phyloP scores from a whole-genome alignment of 257 asterid species.

The Haberlea rhodopensis region DNA sequence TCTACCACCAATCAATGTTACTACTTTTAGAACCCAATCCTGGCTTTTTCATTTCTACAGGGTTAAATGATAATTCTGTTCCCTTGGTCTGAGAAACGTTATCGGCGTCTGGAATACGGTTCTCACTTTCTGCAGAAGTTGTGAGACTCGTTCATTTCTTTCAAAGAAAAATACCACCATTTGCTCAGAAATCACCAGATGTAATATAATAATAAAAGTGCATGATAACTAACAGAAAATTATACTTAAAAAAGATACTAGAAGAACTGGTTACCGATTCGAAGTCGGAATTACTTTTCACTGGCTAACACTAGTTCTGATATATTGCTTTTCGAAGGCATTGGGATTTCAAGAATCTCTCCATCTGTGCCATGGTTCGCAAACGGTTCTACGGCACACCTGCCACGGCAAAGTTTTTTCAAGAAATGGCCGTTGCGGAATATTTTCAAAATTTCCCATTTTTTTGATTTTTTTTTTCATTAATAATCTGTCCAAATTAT shows the following conservation, averaged over 20 bases:
- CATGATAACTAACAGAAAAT: background rate
- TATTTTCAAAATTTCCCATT: no score
- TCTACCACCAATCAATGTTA: slow-evolving; percentile 98
- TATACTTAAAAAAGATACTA: slow-evolving; percentile 15
- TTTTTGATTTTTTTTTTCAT: no score
- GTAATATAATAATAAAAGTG: background rate
- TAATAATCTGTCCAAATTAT: no score
- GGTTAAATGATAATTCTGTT: slow-evolving; percentile 64
- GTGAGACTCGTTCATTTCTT: slow-evolving; percentile 13
- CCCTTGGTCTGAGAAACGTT: slow-evolving; percentile 65
- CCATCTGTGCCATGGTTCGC: no score
- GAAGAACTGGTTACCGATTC: slow-evolving; percentile 51
- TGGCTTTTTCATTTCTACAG: slow-evolving; percentile 73
- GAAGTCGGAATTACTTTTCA: slow-evolving; percentile 49
- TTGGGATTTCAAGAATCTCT: slow-evolving; percentile 50
- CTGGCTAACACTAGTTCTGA: slow-evolving; percentile 50
- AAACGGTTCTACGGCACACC: no score
- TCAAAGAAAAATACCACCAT: slow-evolving; percentile 10
- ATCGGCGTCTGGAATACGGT: slow-evolving; percentile 63
- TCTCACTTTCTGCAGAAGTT: slow-evolving; percentile 59
- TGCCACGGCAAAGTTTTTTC: no score
- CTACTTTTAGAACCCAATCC: slow-evolving; percentile 84
- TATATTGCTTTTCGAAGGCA: slow-evolving; percentile 69
- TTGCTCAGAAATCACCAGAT: background rate
- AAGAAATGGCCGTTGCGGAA: no score